Percentiles rank a stretch among this genome's conserved stretches.
These are phyloP conservation scores for Blumeriella jaapii DNA, from an alignment of 2,329 filamentous ascomycete species.

Conservation along the genomic window DNA sequence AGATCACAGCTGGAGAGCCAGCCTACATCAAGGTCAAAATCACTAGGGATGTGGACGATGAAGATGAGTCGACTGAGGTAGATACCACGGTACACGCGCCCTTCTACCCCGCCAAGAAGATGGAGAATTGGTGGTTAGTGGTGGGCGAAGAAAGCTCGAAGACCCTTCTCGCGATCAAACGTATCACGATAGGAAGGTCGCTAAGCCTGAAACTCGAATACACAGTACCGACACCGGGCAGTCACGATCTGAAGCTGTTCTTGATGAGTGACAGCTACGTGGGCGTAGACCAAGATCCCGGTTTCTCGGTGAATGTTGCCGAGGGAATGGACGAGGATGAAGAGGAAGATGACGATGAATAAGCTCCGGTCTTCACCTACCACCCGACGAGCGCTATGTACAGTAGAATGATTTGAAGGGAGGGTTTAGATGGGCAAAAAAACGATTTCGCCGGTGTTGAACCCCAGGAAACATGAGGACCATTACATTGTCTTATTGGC, in stretches of 20 bases:
- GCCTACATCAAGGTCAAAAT: conserved; percentile 77
- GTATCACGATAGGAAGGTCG: conserved; percentile 73
- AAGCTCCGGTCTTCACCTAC: conserved; percentile 13
- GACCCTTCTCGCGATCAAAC: conserved; percentile 84
- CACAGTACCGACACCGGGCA: conserved; percentile 71
- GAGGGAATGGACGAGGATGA: conserved; percentile 95
- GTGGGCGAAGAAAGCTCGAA: conserved; percentile 87
- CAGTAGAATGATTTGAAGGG: conserved; percentile 24
- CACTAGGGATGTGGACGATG: conserved; percentile 66
- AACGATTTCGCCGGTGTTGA: conserved; percentile 9
- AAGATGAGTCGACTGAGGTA: conserved; percentile 54
- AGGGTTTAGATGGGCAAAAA: conserved; percentile 20
- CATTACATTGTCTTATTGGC: conserved; percentile 15
- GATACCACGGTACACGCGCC: conserved; percentile 86
- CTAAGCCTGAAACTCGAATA: conserved; percentile 77
- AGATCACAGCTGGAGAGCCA: conserved; percentile 68
- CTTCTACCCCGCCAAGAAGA: conserved; percentile 85
- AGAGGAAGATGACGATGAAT: conserved; percentile 53
- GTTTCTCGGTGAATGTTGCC: conserved; percentile 72
- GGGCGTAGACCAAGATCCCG: conserved; percentile 90
- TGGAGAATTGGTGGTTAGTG: conserved; percentile 98
- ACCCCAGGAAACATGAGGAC: conserved; percentile 5
- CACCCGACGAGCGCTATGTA: conserved; percentile 21
- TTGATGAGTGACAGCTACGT: conserved; percentile 97
- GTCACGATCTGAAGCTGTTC: conserved; percentile 81